phyloP scores from a whole-genome alignment of 2,329 filamentous ascomycete genomes.

The Stemphylium lycopersici region DNA sequence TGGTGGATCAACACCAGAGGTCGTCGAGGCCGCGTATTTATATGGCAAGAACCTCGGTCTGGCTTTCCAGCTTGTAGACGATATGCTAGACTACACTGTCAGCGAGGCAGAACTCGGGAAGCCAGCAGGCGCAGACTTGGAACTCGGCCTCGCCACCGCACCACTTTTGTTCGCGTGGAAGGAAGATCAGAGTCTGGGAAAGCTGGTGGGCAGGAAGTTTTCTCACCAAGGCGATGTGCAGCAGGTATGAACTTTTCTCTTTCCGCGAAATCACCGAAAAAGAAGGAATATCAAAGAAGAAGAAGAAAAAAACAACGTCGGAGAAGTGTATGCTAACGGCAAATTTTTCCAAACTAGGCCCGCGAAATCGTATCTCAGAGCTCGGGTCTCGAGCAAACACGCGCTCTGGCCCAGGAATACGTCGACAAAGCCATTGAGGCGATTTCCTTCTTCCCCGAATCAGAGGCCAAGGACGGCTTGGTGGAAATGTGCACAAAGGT shows the following conservation, averaged over 20 bases:
- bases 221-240: slow-evolving; percentile 80
- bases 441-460: slow-evolving; percentile 86
- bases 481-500: slow-evolving; percentile 95
- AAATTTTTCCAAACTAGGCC: too few species aligned
- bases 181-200: slow-evolving; percentile 80
- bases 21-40: slow-evolving; percentile 87
- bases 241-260: slow-evolving; percentile 68
- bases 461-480: slow-evolving; percentile 89
- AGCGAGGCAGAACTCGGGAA: slow-evolving; percentile 87
- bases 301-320: too few species aligned
- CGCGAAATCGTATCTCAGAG: slow-evolving; percentile 82
- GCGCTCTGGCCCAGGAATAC: slow-evolving; percentile 88
- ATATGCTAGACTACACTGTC: slow-evolving; percentile 96
- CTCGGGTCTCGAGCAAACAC: slow-evolving; percentile 89
- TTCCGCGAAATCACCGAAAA: too few species aligned
- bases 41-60: slow-evolving; percentile 94
- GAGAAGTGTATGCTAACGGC: too few species aligned
- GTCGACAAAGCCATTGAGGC: slow-evolving; percentile 84
- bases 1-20: slow-evolving; percentile 74
- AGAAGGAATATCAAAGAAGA: too few species aligned
- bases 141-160: slow-evolving; percentile 91
- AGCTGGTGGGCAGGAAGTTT: slow-evolving; percentile 92
- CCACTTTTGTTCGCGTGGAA: slow-evolving; percentile 97
- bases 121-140: slow-evolving; percentile 90
- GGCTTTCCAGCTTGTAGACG: slow-evolving; percentile 96